Conservation (phyloP, 148 eudicot species). For the Nepenthes gracilis region DNA sequence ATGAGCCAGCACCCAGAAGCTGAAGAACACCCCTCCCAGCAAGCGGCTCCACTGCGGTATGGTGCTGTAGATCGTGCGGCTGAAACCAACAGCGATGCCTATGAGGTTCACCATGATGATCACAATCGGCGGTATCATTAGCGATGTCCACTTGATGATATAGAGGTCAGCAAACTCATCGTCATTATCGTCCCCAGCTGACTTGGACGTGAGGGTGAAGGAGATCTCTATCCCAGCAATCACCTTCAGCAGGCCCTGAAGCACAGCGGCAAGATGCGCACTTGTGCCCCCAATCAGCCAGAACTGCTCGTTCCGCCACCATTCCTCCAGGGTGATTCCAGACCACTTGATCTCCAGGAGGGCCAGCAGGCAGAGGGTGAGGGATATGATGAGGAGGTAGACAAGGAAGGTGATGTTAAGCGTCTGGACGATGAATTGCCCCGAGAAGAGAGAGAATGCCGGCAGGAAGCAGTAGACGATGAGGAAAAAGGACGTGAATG, state of each 20-base stretch:
- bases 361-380: constrained; percentile 68
- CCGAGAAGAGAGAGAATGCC: constrained; percentile 80
- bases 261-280: constrained; percentile 89
- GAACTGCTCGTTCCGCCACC: constrained; percentile 98
- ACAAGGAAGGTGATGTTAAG: constrained; percentile 62
- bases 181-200: constrained; percentile 54
- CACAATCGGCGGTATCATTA: constrained; percentile 83
- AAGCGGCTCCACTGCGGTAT: constrained; percentile 87
- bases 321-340: constrained; percentile 66
- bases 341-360: constrained; percentile 95
- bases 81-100: constrained; percentile 77
- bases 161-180: constrained; percentile 84
- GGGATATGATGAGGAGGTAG: constrained; percentile 65
- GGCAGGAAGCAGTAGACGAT: constrained; percentile 95
- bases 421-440: constrained; percentile 77
- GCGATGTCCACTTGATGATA: constrained; percentile 66
- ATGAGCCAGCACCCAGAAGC: constrained; percentile 97
- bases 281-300: constrained; percentile 98
- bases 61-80: constrained; percentile 69
- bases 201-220: constrained; percentile 73
- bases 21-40: constrained; percentile 87
- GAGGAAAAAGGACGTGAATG: constrained; percentile 83
- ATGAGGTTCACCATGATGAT: constrained; percentile 77
- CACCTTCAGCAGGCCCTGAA: constrained; percentile 79
- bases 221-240: constrained; percentile 89